phyloP scores from a whole-genome alignment of 768 basidiomycete genomes.

The Pleurotus tuber-regium region DNA sequence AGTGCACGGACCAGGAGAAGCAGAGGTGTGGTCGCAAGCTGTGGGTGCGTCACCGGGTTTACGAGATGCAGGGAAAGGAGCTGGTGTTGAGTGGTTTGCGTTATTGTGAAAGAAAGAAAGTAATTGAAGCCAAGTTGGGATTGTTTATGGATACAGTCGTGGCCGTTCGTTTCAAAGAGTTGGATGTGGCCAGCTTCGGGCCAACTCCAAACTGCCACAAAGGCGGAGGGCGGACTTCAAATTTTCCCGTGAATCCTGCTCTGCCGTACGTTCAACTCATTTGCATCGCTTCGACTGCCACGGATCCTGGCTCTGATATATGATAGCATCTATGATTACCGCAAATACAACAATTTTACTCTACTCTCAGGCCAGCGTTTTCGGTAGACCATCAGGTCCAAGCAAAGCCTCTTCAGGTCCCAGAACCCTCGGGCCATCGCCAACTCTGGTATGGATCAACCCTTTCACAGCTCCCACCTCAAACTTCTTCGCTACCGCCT shows the following conservation, averaged over 20 bases:
- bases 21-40: background rate
- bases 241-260: constrained; percentile 4
- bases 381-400: constrained; percentile 67
- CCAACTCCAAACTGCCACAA: constrained; percentile 10
- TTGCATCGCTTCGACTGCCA: background rate
- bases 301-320: background rate
- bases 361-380: constrained; percentile 26
- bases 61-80: too few species aligned
- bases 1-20: background rate
- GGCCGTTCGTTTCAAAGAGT: constrained; percentile 47
- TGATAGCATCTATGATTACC: background rate
- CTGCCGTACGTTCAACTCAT: background rate
- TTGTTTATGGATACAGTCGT: constrained; percentile 32
- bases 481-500: constrained; percentile 69
- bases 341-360: background rate
- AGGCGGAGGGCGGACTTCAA: constrained; percentile 8
- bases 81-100: too few species aligned
- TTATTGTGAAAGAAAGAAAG: too few species aligned
- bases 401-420: constrained; percentile 63
- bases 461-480: constrained; percentile 78
- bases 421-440: constrained; percentile 84
- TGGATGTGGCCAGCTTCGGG: constrained; percentile 21
- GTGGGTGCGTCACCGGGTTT: too few species aligned
- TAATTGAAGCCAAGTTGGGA: background rate
- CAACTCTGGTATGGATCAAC: constrained; percentile 90